Percentiles rank a stretch among this genome's conserved stretches.
phyloP scores from a whole-genome alignment of 2,329 filamentous ascomycete genomes.

The Scytalidium sp. region DNA sequence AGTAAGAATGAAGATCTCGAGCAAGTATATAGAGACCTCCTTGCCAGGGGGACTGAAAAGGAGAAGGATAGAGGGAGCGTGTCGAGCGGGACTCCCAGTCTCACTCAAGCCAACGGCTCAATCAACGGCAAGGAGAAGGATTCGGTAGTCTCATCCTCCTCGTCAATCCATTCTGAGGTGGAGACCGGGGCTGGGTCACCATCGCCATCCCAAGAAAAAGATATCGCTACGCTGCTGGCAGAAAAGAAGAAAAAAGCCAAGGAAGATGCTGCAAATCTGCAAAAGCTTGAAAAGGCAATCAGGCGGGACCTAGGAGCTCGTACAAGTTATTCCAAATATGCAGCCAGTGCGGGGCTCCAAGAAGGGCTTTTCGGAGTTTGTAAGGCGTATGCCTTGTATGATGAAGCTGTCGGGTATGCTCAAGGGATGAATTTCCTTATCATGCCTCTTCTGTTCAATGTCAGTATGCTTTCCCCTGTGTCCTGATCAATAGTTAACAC shows the following conservation, averaged over 20 bases:
- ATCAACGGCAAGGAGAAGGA: slow-evolving; percentile 63
- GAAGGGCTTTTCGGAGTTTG: slow-evolving; percentile 93
- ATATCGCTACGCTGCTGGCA: slow-evolving; percentile 59
- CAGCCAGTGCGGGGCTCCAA: slow-evolving; percentile 85
- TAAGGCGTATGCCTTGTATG: slow-evolving; percentile 95
- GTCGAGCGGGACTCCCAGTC: slow-evolving; percentile 34
- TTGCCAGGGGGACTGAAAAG: slow-evolving; percentile 76
- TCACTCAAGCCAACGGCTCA: slow-evolving; percentile 47
- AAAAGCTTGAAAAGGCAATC: slow-evolving; percentile 88
- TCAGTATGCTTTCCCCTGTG: slow-evolving; percentile 39
- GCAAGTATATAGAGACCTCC: slow-evolving; percentile 77
- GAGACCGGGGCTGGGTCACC: slow-evolving; percentile 51
- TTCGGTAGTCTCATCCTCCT: slow-evolving; percentile 72
- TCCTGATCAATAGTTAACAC: slow-evolving; percentile 17
- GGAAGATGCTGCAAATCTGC: slow-evolving; percentile 69
- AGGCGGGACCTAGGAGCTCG: slow-evolving; percentile 85
- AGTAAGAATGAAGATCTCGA: slow-evolving; percentile 94
- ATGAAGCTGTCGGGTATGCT: slow-evolving; percentile 92
- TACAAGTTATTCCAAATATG: slow-evolving; percentile 96
- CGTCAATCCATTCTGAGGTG: slow-evolving; percentile 76
- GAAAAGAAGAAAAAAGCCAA: slow-evolving; percentile 77
- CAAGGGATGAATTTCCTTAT: slow-evolving; percentile 99
- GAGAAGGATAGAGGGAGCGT: slow-evolving; percentile 59
- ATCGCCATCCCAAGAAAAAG: slow-evolving; percentile 57
- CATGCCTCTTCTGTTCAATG: slow-evolving; percentile 94